Conservation (phyloP, 176 grass and related monocot species). For the Canna indica region DNA sequence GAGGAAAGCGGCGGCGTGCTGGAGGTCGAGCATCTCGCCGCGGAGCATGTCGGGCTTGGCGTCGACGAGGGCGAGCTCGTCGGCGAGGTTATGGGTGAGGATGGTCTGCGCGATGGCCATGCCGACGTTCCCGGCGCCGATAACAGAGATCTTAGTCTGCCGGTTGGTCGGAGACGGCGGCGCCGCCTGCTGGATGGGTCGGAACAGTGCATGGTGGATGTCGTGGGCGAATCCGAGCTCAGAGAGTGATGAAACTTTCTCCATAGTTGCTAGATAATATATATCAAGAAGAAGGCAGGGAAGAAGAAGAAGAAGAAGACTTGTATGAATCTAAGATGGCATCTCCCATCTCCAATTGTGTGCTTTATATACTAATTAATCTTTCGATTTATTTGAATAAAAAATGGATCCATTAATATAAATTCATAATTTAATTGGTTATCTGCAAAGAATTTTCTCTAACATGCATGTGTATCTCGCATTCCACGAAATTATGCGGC, state of each 20-base stretch:
- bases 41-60: slow-evolving; percentile 14
- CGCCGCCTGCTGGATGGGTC: slow-evolving; percentile 24
- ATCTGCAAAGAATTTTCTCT: too few relatives aligned
- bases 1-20: slow-evolving; percentile 10
- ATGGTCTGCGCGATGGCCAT: slow-evolving; percentile 21
- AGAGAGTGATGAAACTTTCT: slow-evolving; percentile 30
- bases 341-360: too few relatives aligned
- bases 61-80: slow-evolving; percentile 9
- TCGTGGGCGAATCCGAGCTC: slow-evolving; percentile 59
- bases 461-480: too few relatives aligned
- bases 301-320: too few relatives aligned
- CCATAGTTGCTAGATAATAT: too few relatives aligned
- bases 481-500: too few relatives aligned
- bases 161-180: slow-evolving; percentile 14
- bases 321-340: too few relatives aligned
- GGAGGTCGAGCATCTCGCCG: slow-evolving; percentile 16
- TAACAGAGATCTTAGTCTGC: slow-evolving; percentile 54
- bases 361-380: too few relatives aligned
- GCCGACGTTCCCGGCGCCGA: slow-evolving; percentile 29
- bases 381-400: too few relatives aligned
- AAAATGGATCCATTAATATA: too few relatives aligned
- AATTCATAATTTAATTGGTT: too few relatives aligned
- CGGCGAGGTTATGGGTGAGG: slow-evolving; percentile 6
- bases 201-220: slow-evolving; percentile 29
- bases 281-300: too few relatives aligned